Percentiles rank a stretch among this genome's conserved stretches.
phyloP scores from a whole-genome alignment of 2,329 filamentous ascomycete genomes.

The Mycosphaerella sp. region DNA sequence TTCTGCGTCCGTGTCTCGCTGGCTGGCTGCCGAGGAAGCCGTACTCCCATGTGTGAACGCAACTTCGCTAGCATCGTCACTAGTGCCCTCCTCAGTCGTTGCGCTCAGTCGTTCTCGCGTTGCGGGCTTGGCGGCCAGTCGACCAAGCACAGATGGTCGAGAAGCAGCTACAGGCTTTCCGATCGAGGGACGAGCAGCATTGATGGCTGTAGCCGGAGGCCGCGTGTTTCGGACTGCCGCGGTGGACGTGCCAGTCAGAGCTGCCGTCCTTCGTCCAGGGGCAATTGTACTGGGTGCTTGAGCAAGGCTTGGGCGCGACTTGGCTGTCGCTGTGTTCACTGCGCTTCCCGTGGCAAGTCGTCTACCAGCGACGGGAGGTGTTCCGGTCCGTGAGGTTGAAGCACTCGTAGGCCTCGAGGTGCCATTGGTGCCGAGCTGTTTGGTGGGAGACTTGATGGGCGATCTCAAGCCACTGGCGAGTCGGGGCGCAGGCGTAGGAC shows the following conservation, averaged over 20 bases:
- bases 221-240: conserved; percentile 5
- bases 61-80: conserved; percentile 23
- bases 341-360: conserved; percentile 35
- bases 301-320: conserved; percentile 52
- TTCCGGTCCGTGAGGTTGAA: conserved; percentile 57
- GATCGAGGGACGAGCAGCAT: conserved; percentile 11
- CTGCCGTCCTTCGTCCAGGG: conserved; percentile 30
- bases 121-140: conserved; percentile 10
- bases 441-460: conserved; percentile 73
- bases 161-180: conserved; percentile 15
- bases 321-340: conserved; percentile 32
- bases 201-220: conserved; percentile 4
- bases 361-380: conserved; percentile 50
- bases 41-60: conserved; percentile 23
- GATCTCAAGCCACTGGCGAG: conserved; percentile 55
- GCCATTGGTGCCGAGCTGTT: conserved; percentile 53
- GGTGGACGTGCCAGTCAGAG: conserved; percentile 31
- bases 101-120: conserved; percentile 19
- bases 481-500: conserved; percentile 63
- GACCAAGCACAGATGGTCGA: conserved; percentile 12
- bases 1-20: conserved; percentile 13
- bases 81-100: conserved; percentile 23
- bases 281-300: conserved; percentile 31
- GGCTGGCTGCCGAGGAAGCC: conserved; percentile 19
- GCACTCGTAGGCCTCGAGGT: conserved; percentile 52